Base-by-base conservation (phyloP, 2,329 filamentous ascomycete genomes). In the Fusarium penzigii region DNA sequence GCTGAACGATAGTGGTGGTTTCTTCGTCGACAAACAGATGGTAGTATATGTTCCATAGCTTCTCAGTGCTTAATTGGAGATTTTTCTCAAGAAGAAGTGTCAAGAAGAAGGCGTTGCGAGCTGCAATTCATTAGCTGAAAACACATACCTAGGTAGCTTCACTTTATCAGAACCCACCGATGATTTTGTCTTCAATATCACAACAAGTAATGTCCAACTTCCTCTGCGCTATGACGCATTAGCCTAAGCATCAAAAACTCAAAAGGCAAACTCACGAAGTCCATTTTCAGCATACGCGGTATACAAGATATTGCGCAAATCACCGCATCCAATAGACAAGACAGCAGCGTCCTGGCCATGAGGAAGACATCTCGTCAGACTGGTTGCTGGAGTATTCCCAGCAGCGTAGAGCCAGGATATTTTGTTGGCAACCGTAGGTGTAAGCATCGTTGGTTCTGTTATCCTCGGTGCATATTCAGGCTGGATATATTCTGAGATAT, bases 151-250 rank as follows among this genome's bases (percentile, higher is more conserved):
- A 41, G 50, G 11, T 13, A 55, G 46, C 40, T 32, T 57, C 48
- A 25, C 17, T 25, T 25, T 25, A 25, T 25, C 20, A 25, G 12
- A 3, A 29, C 72, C 47, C 60, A 82, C 81, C 80, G 44, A 83
- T 69, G 46, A 82, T 71, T 16, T 72, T 74, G 12, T 75, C 66
- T 29, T 82, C 72, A 42, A 72, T 57, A 62, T 86, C 82, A 62
- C 82, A 85, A 50, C 76, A 82, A 2, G 83, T 86, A 41, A 85
- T 68, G 55, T 83, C 80, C 5, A 84, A 65, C 39, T 73, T 74
- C 40, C 78, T 65, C 29, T 55, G 41, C 9, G 70, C 72, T 76
- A 20, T 12, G 9, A 11, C 14, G 1, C 13, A 51, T 73, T 44
- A 72, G 65, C 48, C 42, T 29, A 14, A 29, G 41, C 11, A 16